Evolutionary conservation across 257 asterid species (phyloP), one percentile per base, ranked within the genome.

Genomic region (Galeopsis tetrahit): DNA sequence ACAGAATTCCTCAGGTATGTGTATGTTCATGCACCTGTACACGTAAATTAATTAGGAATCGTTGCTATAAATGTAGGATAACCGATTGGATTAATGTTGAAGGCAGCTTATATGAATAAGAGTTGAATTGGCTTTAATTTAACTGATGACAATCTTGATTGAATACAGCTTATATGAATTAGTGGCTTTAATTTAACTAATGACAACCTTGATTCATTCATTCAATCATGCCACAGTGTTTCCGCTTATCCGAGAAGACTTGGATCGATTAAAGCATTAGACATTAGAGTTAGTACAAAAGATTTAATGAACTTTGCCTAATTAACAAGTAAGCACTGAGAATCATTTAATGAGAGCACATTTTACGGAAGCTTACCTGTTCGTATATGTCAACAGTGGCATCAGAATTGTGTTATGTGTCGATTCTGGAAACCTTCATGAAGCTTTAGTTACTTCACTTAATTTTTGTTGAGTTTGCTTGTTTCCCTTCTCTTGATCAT

Each of bases 1-100:
- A 36, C 31, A 4, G 61, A 51, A 75, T 46, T 48, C 36, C 13
- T 34, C 62, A 75, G 81, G 84, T 71, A 60, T 60, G 68, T 35
- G 73, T 28, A 46, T 68, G 71, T 59, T 59, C 44, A n/a, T 34
- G 44, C 51, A 51, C 42, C 32, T 49, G 44, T 61, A 5, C 52
- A 53, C 14, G 0, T 66, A n/a, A 65, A 13, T 46, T 66, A 70
- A 52, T 57, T 65, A 28, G 8, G 40, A 68, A 17, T 49, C 53
- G 70, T 33, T 35, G 57, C 10, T 66, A 13, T 8, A 61, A 59
- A 38, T 66, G 66, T 34, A 63, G 46, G 17, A 31, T n/a, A 21
- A 43, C 28, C 0, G 4, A 63, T 34, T 72, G 57, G 40, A 10
- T 62, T 17, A 21, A 28, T 56, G 7, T 43, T 5, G 66, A 59